Base-by-base conservation (phyloP, 2,329 filamentous ascomycete species). In the Tolypocladium nubicola region DNA sequence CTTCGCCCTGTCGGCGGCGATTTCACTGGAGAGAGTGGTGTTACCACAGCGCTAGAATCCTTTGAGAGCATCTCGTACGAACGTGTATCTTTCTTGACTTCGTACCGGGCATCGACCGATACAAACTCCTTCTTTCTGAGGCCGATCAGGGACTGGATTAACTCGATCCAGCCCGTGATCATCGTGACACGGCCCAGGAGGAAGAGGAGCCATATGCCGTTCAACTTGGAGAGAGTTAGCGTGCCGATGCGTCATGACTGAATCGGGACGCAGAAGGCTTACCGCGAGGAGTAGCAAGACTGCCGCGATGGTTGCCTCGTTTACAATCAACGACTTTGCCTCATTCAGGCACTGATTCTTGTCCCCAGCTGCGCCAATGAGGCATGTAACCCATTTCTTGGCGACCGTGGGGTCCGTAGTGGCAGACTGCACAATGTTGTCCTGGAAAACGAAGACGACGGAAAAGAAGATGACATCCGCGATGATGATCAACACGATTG, bases 401-500 rank as follows among this genome's bases (percentile, higher is more conserved):
- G 86, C 82, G 33, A 82, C 79, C 1, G 37, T 61, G 0, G 76
- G 75, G 56, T 86, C 66, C 40, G 84, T 78, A 43, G 81, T 78
- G 23, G 81, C 72, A 3, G 81, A 80, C 55, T 82, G 74, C 14
- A 89, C 80, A 26, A 88, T 81, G 64, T 87, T 87, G 71, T 96
- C 89, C 67, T 96, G 82, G 68, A 90, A 89, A 53, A 97, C 87
- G 68, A 97, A 97, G 56, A 96, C 82, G 52, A 96, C 79, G 2
- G 92, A 87, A 73, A 97, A 97, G 79, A 96, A 96, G 66, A 97
- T 85, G 61, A 97, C 90, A 69, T 97, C 92, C 59, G 84, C 82
- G 58, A 97, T 82, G 64, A 97, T 96, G 68, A 97, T 87, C 55
- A 95, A 77, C 16, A 97, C 91, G 60, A 97, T 89, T 49, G 85